phyloP scores from a whole-genome alignment of 257 asterid species.

The Solanum peruvianum region DNA sequence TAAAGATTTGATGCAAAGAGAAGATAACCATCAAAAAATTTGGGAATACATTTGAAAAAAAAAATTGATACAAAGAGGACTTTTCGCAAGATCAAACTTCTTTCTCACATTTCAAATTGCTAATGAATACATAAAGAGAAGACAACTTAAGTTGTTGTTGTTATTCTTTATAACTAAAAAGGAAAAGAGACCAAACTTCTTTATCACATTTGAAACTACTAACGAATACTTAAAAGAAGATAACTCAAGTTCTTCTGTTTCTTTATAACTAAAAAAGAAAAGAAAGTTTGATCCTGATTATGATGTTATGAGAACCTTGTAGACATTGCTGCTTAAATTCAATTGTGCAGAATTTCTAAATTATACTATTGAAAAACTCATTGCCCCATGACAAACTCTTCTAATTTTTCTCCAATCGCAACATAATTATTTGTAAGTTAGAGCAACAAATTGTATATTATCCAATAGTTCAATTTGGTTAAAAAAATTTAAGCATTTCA shows the following conservation, averaged over 20 bases:
- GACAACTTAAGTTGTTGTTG: too few relatives aligned
- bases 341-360: conserved; percentile 4
- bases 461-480: neutral
- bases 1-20: neutral
- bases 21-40: conserved; percentile 71
- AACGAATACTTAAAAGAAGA: too few relatives aligned
- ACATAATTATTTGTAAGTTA: neutral
- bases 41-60: conserved; percentile 78
- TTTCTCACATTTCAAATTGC: conserved; percentile 38
- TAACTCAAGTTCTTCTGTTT: too few relatives aligned
- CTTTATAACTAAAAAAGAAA: neutral
- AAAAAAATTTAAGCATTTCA: neutral
- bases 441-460: neutral
- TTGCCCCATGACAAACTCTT: conserved; percentile 4
- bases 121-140: too few relatives aligned
- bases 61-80: conserved; percentile 78
- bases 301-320: conserved; percentile 5
- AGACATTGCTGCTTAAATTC: conserved; percentile 4
- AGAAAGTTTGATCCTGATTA: conserved; percentile 9
- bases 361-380: conserved; percentile 6
- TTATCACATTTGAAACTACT: too few relatives aligned
- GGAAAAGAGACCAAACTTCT: too few relatives aligned
- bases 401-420: neutral
- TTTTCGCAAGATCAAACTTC: conserved; percentile 77
- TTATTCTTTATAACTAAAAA: too few relatives aligned